Conservation (phyloP, 257 asterid genomes). For the Capsicum pubescens region DNA sequence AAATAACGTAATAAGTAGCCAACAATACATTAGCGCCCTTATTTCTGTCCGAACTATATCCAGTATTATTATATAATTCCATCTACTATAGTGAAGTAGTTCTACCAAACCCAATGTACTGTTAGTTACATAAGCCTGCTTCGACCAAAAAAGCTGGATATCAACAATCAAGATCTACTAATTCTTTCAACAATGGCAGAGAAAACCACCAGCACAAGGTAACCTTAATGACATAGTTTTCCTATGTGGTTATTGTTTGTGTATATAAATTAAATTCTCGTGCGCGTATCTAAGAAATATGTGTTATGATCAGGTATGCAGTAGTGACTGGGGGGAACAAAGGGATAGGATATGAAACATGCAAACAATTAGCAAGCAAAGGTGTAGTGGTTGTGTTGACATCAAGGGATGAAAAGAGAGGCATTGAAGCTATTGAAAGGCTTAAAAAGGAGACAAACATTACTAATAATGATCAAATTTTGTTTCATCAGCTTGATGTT, state of each 20-base stretch:
- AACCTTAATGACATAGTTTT: neutral
- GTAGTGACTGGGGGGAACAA: constrained; percentile 59
- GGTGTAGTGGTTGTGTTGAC: constrained; percentile 58
- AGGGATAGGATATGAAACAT: constrained; percentile 64
- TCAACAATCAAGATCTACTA: neutral
- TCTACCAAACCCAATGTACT: neutral
- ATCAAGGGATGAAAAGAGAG: constrained; percentile 54
- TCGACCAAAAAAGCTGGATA: constrained; percentile 28
- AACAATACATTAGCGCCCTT: too few species aligned
- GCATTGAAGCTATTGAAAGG: constrained; percentile 52
- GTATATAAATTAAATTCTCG: neutral
- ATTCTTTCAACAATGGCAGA: constrained; percentile 23
- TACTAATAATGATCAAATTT: neutral
- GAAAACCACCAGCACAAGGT: neutral
- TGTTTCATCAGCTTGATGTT: constrained; percentile 56
- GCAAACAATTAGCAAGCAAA: constrained; percentile 51
- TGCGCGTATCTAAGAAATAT: neutral
- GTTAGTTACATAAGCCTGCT: too few species aligned
- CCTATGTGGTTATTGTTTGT: neutral
- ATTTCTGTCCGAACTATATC: neutral
- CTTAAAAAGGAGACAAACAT: constrained; percentile 26
- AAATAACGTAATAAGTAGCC: neutral
- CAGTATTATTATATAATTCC: neutral
- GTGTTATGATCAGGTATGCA: constrained; percentile 38
- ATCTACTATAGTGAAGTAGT: neutral